phyloP scores from a whole-genome alignment of 2,329 filamentous ascomycete genomes.

The Ramularia collo-cygni region DNA sequence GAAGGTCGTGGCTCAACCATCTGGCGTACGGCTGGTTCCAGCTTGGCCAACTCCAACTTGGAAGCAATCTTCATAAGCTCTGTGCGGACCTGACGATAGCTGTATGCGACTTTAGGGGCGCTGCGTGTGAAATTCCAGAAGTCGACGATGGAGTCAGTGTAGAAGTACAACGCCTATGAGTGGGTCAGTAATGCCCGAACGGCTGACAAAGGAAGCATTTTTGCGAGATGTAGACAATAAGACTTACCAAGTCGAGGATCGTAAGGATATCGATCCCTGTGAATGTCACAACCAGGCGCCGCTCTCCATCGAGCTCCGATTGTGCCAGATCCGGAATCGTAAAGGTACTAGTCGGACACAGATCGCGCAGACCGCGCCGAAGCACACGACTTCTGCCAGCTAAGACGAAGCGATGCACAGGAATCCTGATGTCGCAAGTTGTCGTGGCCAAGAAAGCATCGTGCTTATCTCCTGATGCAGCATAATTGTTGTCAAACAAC shows the following conservation, averaged over 20 bases:
- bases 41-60: conserved; percentile 59
- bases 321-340: conserved; percentile 55
- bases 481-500: conserved; percentile 37
- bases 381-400: conserved; percentile 66
- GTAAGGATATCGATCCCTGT: conserved; percentile 68
- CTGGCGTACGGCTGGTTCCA: conserved; percentile 71
- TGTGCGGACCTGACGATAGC: conserved; percentile 70
- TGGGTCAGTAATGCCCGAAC: too few relatives aligned
- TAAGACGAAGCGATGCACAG: conserved; percentile 76
- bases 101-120: conserved; percentile 57
- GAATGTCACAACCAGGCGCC: conserved; percentile 57
- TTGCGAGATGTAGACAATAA: too few relatives aligned
- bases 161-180: conserved; percentile 59
- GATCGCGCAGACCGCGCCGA: conserved; percentile 53
- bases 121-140: conserved; percentile 76
- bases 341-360: conserved; percentile 49
- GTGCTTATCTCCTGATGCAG: conserved; percentile 37
- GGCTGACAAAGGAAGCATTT: too few relatives aligned
- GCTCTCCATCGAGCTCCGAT: conserved; percentile 47
- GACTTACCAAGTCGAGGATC: conserved; percentile 58
- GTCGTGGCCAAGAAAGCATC: conserved; percentile 47
- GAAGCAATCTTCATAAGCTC: conserved; percentile 85
- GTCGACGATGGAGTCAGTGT: conserved; percentile 72
- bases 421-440: conserved; percentile 63
- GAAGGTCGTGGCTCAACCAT: conserved; percentile 60